These are phyloP conservation scores for Grosmannia serpens DNA, from an alignment of 2,329 filamentous ascomycete genomes.

Conservation along the genomic window DNA sequence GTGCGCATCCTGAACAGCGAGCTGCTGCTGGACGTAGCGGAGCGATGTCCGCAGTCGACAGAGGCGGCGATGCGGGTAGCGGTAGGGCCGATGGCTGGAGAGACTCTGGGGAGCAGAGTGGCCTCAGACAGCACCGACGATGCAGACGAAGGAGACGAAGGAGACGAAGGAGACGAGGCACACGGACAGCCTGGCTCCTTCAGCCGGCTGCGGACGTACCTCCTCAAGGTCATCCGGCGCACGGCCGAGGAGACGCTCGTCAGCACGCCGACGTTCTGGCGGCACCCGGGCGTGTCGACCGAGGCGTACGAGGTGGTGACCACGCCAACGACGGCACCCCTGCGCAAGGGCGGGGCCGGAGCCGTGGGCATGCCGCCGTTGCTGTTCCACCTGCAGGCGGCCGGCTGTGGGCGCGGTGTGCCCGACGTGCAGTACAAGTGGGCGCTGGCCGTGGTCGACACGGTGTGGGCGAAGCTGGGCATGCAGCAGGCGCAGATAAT, in stretches of 20 bases:
- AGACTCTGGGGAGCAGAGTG: background rate
- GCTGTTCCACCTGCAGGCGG: constrained; percentile 35
- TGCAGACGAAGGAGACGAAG: background rate
- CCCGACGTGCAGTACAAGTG: constrained; percentile 30
- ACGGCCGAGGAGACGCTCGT: constrained; percentile 32
- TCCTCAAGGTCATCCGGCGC: constrained; percentile 21
- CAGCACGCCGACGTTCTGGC: constrained; percentile 39
- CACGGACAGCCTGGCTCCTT: background rate
- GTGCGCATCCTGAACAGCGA: constrained; percentile 42
- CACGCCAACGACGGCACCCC: constrained; percentile 13
- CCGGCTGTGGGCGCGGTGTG: constrained; percentile 34
- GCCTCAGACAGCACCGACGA: background rate
- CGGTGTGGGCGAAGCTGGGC: constrained; percentile 38
- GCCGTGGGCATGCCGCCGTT: constrained; percentile 35
- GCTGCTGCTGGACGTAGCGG: constrained; percentile 30
- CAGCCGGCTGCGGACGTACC: background rate
- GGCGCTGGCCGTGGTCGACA: constrained; percentile 32
- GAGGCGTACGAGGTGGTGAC: constrained; percentile 20
- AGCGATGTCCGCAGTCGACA: constrained; percentile 21
- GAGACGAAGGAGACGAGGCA: background rate
- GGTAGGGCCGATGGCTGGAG: background rate
- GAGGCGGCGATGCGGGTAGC: background rate
- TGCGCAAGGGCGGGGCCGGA: constrained; percentile 29
- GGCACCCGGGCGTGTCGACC: constrained; percentile 30
- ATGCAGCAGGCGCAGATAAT: constrained; percentile 37